Evolutionary conservation across 2,329 filamentous ascomycete species (phyloP), one percentile per base, ranked within the genome.

Genomic region (Aquanectria penicillioides): DNA sequence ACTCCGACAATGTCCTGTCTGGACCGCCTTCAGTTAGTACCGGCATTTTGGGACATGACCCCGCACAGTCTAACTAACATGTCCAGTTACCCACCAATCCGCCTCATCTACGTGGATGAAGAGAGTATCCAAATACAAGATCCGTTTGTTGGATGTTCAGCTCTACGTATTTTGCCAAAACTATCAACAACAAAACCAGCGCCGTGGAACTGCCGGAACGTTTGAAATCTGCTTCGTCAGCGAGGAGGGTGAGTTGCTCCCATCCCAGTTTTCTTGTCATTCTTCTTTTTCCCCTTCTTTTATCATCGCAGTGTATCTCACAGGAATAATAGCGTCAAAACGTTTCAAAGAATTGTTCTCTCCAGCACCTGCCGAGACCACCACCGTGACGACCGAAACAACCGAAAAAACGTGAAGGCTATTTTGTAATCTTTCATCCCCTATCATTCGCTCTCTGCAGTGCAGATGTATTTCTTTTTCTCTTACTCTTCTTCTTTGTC

Each of bases 1-100:
- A 48, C 68, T 87, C 46, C 77, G 75, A 25, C 76, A 77, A 47
- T 86, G 84, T 64, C 86, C 86, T 1, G 79, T 89, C 8, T 89
- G 86, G 86, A 89, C 86, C 3, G 86, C 86, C 3, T 89, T 89
- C 65, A 75, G 86, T 87, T 75, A 22, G 81, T 62, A 23, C 29
- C 29, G 28, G 17, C 26, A 36, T 36, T 25, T 34, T 22, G n/a
- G 13, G 23, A 15, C 34, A 25, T 6, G 25, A 15, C 2, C 23
- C 12, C 8, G 2, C 6, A 26, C 36, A 13, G 26, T 36, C 22
- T 1, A 31, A 18, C 50, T 28, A 34, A 50, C 34, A 52, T 31
- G 22, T 25, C 4, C 47, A 87, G 85, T 88, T 20, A 86, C 84
- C 1, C 77, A 83, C 46, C 80, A 85, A 59, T 78, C 78, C 10